Percentiles rank a stretch among this genome's conserved stretches.
Evolutionary conservation across 2,329 filamentous ascomycete genomes (phyloP).

Genomic region (Macrophomina pseudophaseolina): DNA sequence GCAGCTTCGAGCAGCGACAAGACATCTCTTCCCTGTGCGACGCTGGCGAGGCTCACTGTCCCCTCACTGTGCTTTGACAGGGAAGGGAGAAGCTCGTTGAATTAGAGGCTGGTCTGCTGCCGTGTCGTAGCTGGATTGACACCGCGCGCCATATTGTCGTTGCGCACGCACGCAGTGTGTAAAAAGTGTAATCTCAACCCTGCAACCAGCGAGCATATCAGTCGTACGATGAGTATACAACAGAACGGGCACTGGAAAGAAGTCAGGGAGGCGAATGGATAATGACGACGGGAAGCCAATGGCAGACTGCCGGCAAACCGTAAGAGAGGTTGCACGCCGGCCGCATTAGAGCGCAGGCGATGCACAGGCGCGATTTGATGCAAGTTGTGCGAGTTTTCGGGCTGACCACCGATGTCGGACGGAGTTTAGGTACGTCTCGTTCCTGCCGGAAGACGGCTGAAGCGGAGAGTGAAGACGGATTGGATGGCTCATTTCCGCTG

Average conservation of each 20-base stretch:
- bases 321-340: slow-evolving; percentile 10
- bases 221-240: slow-evolving; percentile 5
- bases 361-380: neutral
- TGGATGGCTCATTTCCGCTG: slow-evolving; percentile 13
- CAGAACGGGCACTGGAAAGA: neutral
- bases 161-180: neutral
- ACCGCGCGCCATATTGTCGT: slow-evolving; percentile 17
- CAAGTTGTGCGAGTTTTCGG: slow-evolving; percentile 5
- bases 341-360: neutral
- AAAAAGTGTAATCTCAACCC: slow-evolving; percentile 3
- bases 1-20: slow-evolving; percentile 14
- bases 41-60: slow-evolving; percentile 6
- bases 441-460: neutral
- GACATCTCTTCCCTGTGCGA: slow-evolving; percentile 16
- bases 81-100: neutral
- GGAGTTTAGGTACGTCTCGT: neutral
- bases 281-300: neutral
- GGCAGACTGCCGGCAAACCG: slow-evolving; percentile 15
- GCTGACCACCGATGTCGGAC: neutral
- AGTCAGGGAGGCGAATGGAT: neutral
- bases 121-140: slow-evolving; percentile 3
- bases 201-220: neutral
- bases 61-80: slow-evolving; percentile 1
- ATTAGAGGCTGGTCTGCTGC: slow-evolving; percentile 7
- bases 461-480: neutral